These are phyloP conservation scores for Phytophthora syringae DNA, from an alignment of 352 stramenopile species.

Conservation along the genomic window DNA sequence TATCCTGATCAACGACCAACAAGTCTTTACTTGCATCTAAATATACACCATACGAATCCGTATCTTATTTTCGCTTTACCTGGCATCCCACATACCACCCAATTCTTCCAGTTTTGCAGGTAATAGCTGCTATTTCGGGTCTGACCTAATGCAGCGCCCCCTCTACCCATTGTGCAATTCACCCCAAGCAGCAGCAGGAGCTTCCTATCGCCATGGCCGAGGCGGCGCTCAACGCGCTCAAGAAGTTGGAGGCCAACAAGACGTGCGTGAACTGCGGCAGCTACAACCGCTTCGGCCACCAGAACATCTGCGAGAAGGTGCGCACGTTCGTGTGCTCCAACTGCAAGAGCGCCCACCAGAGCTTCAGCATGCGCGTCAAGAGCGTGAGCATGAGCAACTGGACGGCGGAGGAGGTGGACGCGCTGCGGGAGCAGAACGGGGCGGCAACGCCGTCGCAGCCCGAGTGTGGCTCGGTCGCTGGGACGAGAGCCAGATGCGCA, in stretches of 20 bases:
- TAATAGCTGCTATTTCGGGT: conserved; percentile 13
- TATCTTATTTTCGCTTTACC: no score
- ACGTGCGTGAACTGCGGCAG: conserved; percentile 85
- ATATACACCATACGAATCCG: no score
- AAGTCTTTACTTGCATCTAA: background rate
- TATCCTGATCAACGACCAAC: background rate
- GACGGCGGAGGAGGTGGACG: conserved; percentile 91
- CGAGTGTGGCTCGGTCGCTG: conserved; percentile 90
- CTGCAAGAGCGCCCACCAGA: conserved; percentile 96
- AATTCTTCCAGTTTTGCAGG: no score
- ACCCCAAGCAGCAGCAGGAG: conserved; percentile 20
- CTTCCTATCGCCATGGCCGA: conserved; percentile 44
- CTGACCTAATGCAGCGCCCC: conserved; percentile 21
- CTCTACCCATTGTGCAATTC: conserved; percentile 24
- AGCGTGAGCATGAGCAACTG: conserved; percentile 96
- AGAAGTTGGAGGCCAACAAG: conserved; percentile 88
- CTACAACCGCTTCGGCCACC: conserved; percentile 92
- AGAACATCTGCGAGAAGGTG: conserved; percentile 93
- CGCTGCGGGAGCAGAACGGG: conserved; percentile 85
- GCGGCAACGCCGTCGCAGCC: conserved; percentile 87
- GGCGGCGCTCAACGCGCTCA: conserved; percentile 79
- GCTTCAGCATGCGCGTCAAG: conserved; percentile 95
- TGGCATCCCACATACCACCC: no score
- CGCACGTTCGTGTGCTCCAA: conserved; percentile 94
- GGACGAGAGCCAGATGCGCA: conserved; percentile 74